These are phyloP conservation scores for Aspergillus aculeatinus DNA, from an alignment of 2,329 filamentous ascomycete species.

Conservation along the genomic window DNA sequence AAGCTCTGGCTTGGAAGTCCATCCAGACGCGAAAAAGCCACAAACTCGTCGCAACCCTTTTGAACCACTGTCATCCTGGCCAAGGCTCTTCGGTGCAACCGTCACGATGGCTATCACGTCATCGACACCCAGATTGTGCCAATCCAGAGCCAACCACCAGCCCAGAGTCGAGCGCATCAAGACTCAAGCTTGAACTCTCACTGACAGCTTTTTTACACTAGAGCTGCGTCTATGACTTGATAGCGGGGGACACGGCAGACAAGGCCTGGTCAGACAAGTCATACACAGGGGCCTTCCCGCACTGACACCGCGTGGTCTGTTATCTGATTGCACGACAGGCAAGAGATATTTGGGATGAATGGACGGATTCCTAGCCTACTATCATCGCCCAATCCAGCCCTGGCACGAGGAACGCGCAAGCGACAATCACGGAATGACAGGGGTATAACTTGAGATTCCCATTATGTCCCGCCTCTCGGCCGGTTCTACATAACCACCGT, in stretches of 20 bases:
- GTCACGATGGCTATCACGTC: slow-evolving; percentile 1
- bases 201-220: background rate
- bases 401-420: slow-evolving; percentile 5
- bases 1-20: background rate
- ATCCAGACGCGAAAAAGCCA: background rate
- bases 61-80: background rate
- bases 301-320: background rate
- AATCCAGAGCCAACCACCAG: slow-evolving; percentile 8
- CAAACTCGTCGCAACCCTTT: background rate
- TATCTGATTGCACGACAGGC: slow-evolving; percentile 2
- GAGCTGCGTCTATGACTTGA: background rate
- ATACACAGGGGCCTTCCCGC: background rate
- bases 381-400: background rate
- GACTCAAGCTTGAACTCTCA: background rate
- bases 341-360: background rate
- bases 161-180: slow-evolving; percentile 5
- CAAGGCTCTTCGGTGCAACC: background rate
- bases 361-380: background rate
- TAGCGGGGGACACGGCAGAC: background rate
- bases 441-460: background rate
- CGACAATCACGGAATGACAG: slow-evolving; percentile 2
- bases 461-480: background rate
- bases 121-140: slow-evolving; percentile 3
- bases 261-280: background rate
- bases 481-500: background rate